Conservation (phyloP, 768 basidiomycete species). For the Leccinum barrowsii region DNA sequence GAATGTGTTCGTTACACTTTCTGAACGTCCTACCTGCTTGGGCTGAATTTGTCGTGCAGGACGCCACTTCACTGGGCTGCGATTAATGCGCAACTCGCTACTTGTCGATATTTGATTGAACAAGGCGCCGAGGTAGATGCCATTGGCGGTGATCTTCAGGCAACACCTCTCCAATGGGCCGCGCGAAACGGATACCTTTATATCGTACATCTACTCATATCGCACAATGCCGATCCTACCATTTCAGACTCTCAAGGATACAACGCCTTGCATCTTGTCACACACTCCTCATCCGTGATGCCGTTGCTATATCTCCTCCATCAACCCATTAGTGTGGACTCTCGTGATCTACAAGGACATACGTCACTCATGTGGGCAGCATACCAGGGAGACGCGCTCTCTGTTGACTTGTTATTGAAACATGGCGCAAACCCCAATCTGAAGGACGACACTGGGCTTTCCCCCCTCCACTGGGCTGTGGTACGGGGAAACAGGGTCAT, state of each 20-base stretch:
- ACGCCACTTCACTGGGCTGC: slow-evolving; percentile 98
- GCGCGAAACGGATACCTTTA: slow-evolving; percentile 96
- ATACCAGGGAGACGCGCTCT: slow-evolving; percentile 96
- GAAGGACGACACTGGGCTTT: slow-evolving; percentile 77
- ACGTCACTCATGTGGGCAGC: slow-evolving; percentile 98
- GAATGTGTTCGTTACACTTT: slow-evolving; percentile 52
- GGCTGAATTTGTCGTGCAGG: slow-evolving; percentile 16
- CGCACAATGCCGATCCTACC: slow-evolving; percentile 89
- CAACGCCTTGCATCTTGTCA: slow-evolving; percentile 92
- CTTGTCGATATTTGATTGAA: slow-evolving; percentile 83
- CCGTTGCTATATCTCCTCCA: slow-evolving; percentile 88
- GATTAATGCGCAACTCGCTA: slow-evolving; percentile 91
- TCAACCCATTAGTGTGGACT: slow-evolving; percentile 91
- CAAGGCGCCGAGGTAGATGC: slow-evolving; percentile 95
- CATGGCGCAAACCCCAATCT: slow-evolving; percentile 80
- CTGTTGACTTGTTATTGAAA: slow-evolving; percentile 84
- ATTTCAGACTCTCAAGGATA: slow-evolving; percentile 92
- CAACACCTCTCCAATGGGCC: slow-evolving; percentile 98
- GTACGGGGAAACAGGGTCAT: slow-evolving; percentile 90
- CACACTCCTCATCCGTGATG: slow-evolving; percentile 94
- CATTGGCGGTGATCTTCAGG: slow-evolving; percentile 87
- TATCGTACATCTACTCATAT: slow-evolving; percentile 87
- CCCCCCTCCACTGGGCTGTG: slow-evolving; percentile 96
- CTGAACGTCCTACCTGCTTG: background rate
- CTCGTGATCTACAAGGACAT: slow-evolving; percentile 87